Evolutionary conservation across 805 yeast species (phyloP), one percentile per base, ranked within the genome.

Genomic region (Myxozyma monticola): DNA sequence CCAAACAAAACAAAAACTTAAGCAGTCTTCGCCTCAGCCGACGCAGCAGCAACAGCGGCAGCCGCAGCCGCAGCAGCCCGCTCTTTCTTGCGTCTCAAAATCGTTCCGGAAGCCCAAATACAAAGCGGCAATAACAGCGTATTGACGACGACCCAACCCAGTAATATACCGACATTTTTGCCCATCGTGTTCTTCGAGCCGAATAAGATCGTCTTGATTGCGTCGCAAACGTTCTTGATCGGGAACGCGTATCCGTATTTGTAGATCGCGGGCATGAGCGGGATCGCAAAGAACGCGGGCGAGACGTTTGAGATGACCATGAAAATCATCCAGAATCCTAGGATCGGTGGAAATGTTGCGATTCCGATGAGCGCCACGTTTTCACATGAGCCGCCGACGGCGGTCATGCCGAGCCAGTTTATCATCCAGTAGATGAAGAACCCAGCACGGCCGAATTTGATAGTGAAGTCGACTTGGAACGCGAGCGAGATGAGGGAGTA

Each of bases 331-430:
- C 90, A 84, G 60, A 84, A 78, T 0, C 90, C 89, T 42, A 83
- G 57, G 45, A 76, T 59, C 25, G 88, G 88, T 0, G 93, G 91
- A 43, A 74, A 73, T 14, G 71, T 48, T 4, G 80, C 67, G 41
- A 83, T 69, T 6, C 77, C 63, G 4, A 84, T 28, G 65, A 80
- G 63, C 0, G 81, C 80, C 59, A 77, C 68, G 54, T 83, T 79
- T 66, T 86, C 93, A 62, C 82, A 84, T 26, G 84, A 81, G 37
- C 84, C 79, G 51, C 95, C 95, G 30, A 85, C 84, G 0, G 90
- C 87, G 55, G 80, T 69, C 87, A 86, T 81, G 5, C 87, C 77
- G 42, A 86, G 59, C 64, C 71, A 86, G 5, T 81, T 74, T 29
- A 80, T 59, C 78, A 83, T 75, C 95, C 95, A 87, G 55, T 77